phyloP scores from a whole-genome alignment of 805 yeast species.

The Myxozyma nipponensis region DNA sequence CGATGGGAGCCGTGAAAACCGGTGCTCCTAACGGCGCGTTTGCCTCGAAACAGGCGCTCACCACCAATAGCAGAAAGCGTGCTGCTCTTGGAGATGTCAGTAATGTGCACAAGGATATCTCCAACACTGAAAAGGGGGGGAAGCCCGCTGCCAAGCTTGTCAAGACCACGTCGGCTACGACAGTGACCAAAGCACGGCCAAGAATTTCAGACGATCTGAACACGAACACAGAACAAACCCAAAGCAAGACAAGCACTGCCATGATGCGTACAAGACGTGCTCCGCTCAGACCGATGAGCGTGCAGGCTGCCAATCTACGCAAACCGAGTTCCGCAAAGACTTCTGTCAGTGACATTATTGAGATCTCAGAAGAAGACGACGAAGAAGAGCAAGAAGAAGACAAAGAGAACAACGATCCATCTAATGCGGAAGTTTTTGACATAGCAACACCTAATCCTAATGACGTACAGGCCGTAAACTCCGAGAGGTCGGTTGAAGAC shows the following conservation, averaged over 20 bases:
- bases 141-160: conserved; percentile 20
- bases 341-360: not conserved
- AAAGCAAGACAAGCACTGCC: conserved; percentile 3
- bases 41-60: conserved; percentile 8
- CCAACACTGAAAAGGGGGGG: conserved; percentile 6
- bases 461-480: conserved; percentile 10
- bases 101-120: conserved; percentile 31
- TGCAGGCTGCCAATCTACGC: conserved; percentile 10
- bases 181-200: conserved; percentile 17
- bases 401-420: conserved; percentile 25
- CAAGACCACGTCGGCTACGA: conserved; percentile 15
- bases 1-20: not conserved
- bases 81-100: conserved; percentile 38
- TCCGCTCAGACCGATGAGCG: conserved; percentile 9
- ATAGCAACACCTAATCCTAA: conserved; percentile 6
- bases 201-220: not conserved
- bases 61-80: conserved; percentile 32
- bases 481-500: conserved; percentile 8
- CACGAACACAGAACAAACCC: not conserved
- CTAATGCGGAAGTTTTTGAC: not conserved
- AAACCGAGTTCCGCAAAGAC: not conserved
- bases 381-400: conserved; percentile 19
- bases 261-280: conserved; percentile 17
- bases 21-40: conserved; percentile 2
- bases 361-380: conserved; percentile 6